Base-by-base conservation (phyloP, 768 basidiomycete species). In the Russula ochroleuca region DNA sequence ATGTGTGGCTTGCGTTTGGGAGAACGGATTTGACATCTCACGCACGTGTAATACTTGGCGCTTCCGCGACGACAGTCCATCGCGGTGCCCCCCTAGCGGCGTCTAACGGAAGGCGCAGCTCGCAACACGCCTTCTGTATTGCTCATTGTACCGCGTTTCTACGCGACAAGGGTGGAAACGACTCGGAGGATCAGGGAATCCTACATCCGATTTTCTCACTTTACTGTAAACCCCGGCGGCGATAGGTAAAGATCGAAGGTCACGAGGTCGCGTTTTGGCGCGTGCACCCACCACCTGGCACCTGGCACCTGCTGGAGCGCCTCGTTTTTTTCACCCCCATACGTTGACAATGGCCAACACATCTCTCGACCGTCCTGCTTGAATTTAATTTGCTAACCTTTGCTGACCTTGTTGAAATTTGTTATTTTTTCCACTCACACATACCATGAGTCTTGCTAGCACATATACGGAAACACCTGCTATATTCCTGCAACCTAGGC, bases 401-500 rank as follows among this genome's bases (percentile, higher is more conserved):
- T 2, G 48, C 41, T 38, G 7, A 55, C 45, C 11, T n/a, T 48
- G n/a, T 15, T 33, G 28, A 10, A 2, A 14, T 51, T 21, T 19
- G 15, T 17, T 6, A n/a, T 28, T 50, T 14, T 19, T 43, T 43
- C 1, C 19, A 31, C n/a, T 28, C 23, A 21, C 25, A 38, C 37
- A 47, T 17, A 47, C 7, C 21, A 64, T 66, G 62, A 59, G 62
- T 41, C 33, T 64, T 33, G 37, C 62, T 35, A 31, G 49, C 23
- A 45, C 19, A 33, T 56, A 59, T 35, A 56, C 61, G 5, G 67
- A 67, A 40, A 17, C 57, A 3, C 52, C 64, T 19, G 28, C 51
- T 15, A 61, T 88, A 54, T 72, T 90, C 50, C 80, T 92, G 38
- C 81, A 75, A 28, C 88, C 90, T 17, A 81, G 90, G 62, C 88